A percentile compares a stretch with the other conserved stretches of the same genome.
These are phyloP conservation scores for Kazachstania kunashirensis DNA, from an alignment of 805 yeast species.

Conservation along the genomic window DNA sequence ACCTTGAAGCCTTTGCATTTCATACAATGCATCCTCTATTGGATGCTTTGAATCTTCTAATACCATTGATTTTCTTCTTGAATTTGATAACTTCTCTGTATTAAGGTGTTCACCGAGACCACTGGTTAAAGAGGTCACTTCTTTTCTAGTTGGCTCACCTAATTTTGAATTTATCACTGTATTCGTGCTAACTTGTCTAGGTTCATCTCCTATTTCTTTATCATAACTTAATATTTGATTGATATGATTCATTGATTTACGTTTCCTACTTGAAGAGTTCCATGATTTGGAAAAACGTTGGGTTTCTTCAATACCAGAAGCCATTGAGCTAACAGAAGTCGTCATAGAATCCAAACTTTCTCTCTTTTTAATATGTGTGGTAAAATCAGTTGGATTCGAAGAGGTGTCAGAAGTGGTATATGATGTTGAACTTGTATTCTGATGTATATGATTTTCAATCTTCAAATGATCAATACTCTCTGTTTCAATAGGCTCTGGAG, in stretches of 20 bases:
- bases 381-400: constrained; percentile 29
- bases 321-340: constrained; percentile 28
- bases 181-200: constrained; percentile 15
- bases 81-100: not conserved
- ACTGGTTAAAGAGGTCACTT: not conserved
- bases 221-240: constrained; percentile 5
- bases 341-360: constrained; percentile 27
- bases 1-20: constrained; percentile 24
- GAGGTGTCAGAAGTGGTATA: constrained; percentile 20
- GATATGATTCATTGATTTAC: constrained; percentile 23
- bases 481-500: not conserved
- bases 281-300: constrained; percentile 30
- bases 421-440: constrained; percentile 1
- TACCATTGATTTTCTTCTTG: constrained; percentile 25
- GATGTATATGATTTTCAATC: not conserved
- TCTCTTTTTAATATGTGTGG: constrained; percentile 20
- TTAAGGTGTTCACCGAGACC: too few relatives aligned
- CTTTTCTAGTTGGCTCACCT: not conserved
- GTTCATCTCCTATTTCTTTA: not conserved
- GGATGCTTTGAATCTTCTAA: constrained; percentile 19
- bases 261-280: constrained; percentile 26
- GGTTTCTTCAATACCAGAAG: constrained; percentile 26
- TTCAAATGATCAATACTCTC: not conserved
- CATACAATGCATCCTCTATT: constrained; percentile 26
- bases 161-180: constrained; percentile 5